Conservation (phyloP, 2,329 filamentous ascomycete genomes). For the Onygenales sp. region DNA sequence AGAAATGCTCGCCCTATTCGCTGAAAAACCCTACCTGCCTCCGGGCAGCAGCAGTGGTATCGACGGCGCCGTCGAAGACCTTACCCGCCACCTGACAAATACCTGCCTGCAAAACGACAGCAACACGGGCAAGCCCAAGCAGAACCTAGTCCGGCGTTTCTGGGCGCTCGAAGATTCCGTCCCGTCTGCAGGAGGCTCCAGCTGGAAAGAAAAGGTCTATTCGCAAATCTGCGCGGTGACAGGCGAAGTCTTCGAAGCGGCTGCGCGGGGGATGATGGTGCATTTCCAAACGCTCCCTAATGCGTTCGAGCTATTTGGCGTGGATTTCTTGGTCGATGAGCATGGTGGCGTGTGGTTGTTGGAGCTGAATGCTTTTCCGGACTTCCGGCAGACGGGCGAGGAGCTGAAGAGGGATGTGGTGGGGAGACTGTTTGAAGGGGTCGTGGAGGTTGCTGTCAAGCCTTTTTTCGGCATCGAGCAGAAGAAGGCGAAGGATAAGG, state of each 20-base stretch:
- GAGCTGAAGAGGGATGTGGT: slow-evolving; percentile 61
- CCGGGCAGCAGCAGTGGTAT: slow-evolving; percentile 34
- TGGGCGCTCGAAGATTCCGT: slow-evolving; percentile 51
- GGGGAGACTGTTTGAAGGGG: slow-evolving; percentile 64
- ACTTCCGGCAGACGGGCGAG: slow-evolving; percentile 83
- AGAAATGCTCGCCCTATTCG: slow-evolving; percentile 89
- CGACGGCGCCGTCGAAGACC: slow-evolving; percentile 38
- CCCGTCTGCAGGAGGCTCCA: slow-evolving; percentile 2
- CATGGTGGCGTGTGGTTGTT: slow-evolving; percentile 61
- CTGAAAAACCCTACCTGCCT: slow-evolving; percentile 59
- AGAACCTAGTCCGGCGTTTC: slow-evolving; percentile 63
- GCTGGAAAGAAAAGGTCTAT: slow-evolving; percentile 55
- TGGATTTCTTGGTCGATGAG: slow-evolving; percentile 78
- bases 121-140: slow-evolving; percentile 33
- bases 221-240: slow-evolving; percentile 64
- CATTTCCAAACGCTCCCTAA: slow-evolving; percentile 88
- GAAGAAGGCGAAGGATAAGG: slow-evolving; percentile 6
- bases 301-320: slow-evolving; percentile 82
- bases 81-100: slow-evolving; percentile 81
- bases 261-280: slow-evolving; percentile 69
- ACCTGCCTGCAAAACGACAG: slow-evolving; percentile 70
- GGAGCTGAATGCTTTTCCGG: slow-evolving; percentile 92
- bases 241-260: slow-evolving; percentile 74
- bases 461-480: slow-evolving; percentile 52
- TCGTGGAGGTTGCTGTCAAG: slow-evolving; percentile 57